These are phyloP conservation scores for Aspergillus wentii DNA, from an alignment of 495 filamentous ascomycete genomes.

Conservation along the genomic window DNA sequence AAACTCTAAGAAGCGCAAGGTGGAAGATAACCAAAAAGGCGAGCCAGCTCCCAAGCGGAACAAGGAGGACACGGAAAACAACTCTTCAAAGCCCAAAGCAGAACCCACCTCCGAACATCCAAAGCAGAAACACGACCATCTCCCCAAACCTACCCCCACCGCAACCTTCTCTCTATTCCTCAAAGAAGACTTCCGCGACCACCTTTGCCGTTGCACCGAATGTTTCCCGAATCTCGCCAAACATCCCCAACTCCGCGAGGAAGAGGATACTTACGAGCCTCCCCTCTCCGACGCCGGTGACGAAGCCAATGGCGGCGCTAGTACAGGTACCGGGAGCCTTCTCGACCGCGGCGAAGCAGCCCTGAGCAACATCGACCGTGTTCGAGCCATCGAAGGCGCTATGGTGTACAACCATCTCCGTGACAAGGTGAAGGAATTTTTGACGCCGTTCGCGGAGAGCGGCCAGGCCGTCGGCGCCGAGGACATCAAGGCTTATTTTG, in stretches of 20 bases:
- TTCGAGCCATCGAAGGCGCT: constrained; percentile 90
- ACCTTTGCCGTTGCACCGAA: constrained; percentile 69
- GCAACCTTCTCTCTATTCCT: constrained; percentile 75
- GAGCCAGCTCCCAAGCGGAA: constrained; percentile 53
- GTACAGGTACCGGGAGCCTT: constrained; percentile 64
- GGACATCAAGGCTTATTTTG: constrained; percentile 95
- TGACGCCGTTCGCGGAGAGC: constrained; percentile 88
- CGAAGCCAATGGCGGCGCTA: constrained; percentile 39
- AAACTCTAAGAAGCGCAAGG: constrained; percentile 70
- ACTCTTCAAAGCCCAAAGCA: constrained; percentile 8
- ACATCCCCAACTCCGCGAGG: constrained; percentile 79
- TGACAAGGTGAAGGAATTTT: constrained; percentile 87
- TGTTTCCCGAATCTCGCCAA: constrained; percentile 69
- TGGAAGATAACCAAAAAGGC: constrained; percentile 51
- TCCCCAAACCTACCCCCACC: constrained; percentile 42
- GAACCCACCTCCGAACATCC: constrained; percentile 19
- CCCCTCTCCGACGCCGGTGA: constrained; percentile 62
- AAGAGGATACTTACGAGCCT: constrained; percentile 89
- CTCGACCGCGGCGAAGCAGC: constrained; percentile 88
- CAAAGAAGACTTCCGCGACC: constrained; percentile 65
- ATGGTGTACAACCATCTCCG: constrained; percentile 96
- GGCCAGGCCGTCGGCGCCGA: constrained; percentile 82
- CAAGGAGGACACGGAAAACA: constrained; percentile 31
- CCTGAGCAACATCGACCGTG: constrained; percentile 82
- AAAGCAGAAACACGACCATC: constrained; percentile 40